phyloP scores from a whole-genome alignment of 305 asterid genomes.

The Ajuga reptans region DNA sequence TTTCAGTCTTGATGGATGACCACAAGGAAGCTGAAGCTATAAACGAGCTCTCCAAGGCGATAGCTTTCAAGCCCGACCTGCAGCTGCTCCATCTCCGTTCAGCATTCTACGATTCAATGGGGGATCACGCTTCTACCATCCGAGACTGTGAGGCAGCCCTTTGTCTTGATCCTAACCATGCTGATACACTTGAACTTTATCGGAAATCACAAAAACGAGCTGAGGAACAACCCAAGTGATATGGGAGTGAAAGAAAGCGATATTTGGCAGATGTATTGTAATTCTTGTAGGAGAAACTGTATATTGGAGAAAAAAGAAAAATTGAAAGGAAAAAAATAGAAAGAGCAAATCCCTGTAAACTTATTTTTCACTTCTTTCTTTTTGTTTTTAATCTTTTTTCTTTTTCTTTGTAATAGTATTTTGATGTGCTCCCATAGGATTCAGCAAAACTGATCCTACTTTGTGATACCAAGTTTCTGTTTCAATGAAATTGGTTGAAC shows the following conservation, averaged over 20 bases:
- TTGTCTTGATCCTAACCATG: slow-evolving; percentile 69
- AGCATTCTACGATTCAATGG: slow-evolving; percentile 77
- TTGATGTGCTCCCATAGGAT: slow-evolving; percentile 20
- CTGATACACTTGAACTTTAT: slow-evolving; percentile 62
- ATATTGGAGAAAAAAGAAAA: not conserved
- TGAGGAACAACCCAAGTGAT: slow-evolving; percentile 22
- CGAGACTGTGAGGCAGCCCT: slow-evolving; percentile 86
- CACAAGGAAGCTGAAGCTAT: slow-evolving; percentile 81
- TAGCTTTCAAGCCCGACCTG: slow-evolving; percentile 72
- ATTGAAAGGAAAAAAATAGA: slow-evolving; percentile 10
- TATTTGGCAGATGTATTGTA: not conserved
- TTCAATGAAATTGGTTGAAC: slow-evolving; percentile 18
- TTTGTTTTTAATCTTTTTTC: not conserved
- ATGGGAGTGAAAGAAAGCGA: not conserved
- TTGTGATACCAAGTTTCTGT: slow-evolving; percentile 19
- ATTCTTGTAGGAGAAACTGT: slow-evolving; percentile 15
- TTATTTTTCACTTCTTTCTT: slow-evolving; percentile 8
- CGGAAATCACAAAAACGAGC: slow-evolving; percentile 33
- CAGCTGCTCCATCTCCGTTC: slow-evolving; percentile 91
- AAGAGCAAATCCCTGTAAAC: slow-evolving; percentile 23
- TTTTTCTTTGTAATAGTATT: slow-evolving; percentile 8
- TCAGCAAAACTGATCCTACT: slow-evolving; percentile 12
- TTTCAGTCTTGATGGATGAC: slow-evolving; percentile 84
- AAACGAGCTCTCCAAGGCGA: slow-evolving; percentile 66
- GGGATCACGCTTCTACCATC: slow-evolving; percentile 46